phyloP scores from a whole-genome alignment of 2,329 filamentous ascomycete species.

The Metarhizium humberi region DNA sequence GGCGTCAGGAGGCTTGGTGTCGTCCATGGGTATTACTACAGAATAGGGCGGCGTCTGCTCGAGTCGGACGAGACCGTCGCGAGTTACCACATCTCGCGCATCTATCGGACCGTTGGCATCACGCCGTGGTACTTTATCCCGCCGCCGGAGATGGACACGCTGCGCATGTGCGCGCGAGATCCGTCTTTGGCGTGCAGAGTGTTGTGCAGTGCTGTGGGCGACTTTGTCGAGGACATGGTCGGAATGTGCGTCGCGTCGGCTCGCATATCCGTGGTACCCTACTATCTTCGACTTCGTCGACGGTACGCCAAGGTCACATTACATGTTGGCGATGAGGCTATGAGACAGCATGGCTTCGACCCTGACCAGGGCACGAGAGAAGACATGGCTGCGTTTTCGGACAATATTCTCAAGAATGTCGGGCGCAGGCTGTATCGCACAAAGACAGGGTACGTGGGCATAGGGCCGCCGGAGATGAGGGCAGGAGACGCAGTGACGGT shows the following conservation, averaged over 20 bases:
- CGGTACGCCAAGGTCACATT: conserved; percentile 7
- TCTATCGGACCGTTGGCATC: conserved; percentile 13
- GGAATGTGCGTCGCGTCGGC: conserved; percentile 8
- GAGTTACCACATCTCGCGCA: conserved; percentile 11
- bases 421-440: conserved; percentile 19
- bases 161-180: conserved; percentile 10
- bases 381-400: conserved; percentile 8
- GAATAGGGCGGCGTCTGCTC: conserved; percentile 10
- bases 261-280: conserved; percentile 1
- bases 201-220: conserved; percentile 4
- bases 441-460: conserved; percentile 17
- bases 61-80: conserved; percentile 2
- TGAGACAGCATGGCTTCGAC: conserved; percentile 10
- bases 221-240: conserved; percentile 9
- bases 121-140: conserved; percentile 17
- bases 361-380: neutral
- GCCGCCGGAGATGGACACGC: conserved; percentile 8
- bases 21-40: neutral
- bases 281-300: conserved; percentile 4
- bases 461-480: conserved; percentile 15
- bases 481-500: conserved; percentile 18
- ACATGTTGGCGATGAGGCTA: neutral
- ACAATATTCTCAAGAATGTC: conserved; percentile 11
- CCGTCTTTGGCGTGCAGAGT: conserved; percentile 7
- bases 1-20: conserved; percentile 5